Conservation (phyloP, 768 basidiomycete species). For the Pleurotus djamor region DNA sequence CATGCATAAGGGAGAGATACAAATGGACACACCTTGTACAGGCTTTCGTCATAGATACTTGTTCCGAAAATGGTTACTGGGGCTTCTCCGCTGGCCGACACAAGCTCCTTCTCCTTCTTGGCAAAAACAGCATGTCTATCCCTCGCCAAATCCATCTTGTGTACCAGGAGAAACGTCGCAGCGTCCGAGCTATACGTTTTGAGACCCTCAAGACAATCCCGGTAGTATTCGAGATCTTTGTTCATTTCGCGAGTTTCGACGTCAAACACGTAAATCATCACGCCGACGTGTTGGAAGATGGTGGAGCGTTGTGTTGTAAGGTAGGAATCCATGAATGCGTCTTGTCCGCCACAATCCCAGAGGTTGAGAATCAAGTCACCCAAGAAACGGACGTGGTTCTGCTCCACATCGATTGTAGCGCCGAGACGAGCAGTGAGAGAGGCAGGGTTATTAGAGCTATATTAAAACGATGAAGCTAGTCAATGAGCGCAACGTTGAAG, state of each 20-base stretch:
- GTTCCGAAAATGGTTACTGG: conserved; percentile 82
- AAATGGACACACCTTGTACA: conserved; percentile 72
- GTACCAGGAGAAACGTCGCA: conserved; percentile 84
- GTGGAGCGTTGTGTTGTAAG: conserved; percentile 89
- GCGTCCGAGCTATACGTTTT: conserved; percentile 79
- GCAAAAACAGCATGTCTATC: conserved; percentile 59
- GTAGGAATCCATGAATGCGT: conserved; percentile 97
- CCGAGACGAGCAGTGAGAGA: conserved; percentile 88
- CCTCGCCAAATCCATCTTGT: conserved; percentile 96
- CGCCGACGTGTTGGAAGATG: conserved; percentile 95
- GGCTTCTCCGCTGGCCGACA: conserved; percentile 61
- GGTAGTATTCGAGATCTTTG: conserved; percentile 90
- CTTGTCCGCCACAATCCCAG: conserved; percentile 99
- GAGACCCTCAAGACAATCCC: conserved; percentile 85
- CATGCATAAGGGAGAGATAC: conserved; percentile 4
- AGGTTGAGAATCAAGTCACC: conserved; percentile 94
- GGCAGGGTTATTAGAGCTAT: conserved; percentile 93
- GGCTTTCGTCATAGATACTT: conserved; percentile 94
- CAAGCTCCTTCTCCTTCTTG: conserved; percentile 71
- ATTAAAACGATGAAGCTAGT: background rate
- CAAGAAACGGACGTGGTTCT: conserved; percentile 95
- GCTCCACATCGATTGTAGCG: conserved; percentile 97
- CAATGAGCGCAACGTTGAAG: conserved; percentile 4
- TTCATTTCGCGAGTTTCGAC: conserved; percentile 82
- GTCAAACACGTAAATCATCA: conserved; percentile 99